Percentiles rank a stretch among this genome's conserved stretches.
Evolutionary conservation across 345 rosid species (phyloP).

Genomic region (Psidium guajava): DNA sequence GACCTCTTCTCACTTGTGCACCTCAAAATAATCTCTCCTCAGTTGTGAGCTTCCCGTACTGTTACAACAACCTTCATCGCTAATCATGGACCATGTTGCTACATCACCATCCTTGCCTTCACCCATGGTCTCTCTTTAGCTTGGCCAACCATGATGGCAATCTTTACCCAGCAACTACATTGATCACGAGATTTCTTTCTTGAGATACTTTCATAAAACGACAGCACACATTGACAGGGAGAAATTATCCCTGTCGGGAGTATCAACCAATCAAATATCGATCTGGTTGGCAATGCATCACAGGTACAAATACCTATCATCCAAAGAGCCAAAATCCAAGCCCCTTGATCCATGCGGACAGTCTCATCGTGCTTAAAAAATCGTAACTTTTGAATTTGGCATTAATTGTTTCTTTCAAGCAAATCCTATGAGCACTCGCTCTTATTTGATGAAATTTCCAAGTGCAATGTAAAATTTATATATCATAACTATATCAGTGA

Average conservation of each 20-base stretch:
- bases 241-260: neutral
- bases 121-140: neutral
- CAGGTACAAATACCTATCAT: neutral
- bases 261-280: neutral
- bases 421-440: neutral
- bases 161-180: neutral
- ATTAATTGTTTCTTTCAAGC: neutral
- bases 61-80: neutral
- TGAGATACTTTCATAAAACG: neutral
- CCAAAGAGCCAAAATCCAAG: neutral
- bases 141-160: neutral
- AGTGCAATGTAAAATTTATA: neutral
- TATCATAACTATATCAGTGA: neutral
- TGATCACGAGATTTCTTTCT: neutral
- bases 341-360: neutral
- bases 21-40: neutral
- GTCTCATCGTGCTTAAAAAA: neutral
- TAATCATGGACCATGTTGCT: neutral
- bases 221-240: neutral
- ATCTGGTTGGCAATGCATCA: neutral
- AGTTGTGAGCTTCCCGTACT: neutral
- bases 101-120: neutral
- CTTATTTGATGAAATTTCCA: neutral
- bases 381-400: neutral
- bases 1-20: neutral